Percentiles rank a stretch among this genome's conserved stretches.
These are phyloP conservation scores for Geum urbanum DNA, from an alignment of 306 rosid species.

Conservation along the genomic window DNA sequence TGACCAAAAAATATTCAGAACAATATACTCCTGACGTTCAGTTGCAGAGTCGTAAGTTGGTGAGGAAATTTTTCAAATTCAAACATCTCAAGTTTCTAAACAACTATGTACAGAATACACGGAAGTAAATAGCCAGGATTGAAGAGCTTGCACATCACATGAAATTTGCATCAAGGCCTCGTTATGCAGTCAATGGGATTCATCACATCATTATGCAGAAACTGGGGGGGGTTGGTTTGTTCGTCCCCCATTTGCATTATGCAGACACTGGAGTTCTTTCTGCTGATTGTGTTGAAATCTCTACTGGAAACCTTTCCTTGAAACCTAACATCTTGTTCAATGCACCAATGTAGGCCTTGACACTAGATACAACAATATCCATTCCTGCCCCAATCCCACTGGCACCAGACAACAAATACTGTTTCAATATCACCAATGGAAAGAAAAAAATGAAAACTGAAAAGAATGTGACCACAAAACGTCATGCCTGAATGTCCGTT, in stretches of 20 bases:
- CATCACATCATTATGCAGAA: constrained; percentile 22
- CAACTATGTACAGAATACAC: constrained; percentile 3
- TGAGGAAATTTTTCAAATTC: neutral
- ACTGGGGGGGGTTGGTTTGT: too few relatives aligned
- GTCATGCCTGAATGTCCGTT: constrained; percentile 70
- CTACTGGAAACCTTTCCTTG: constrained; percentile 26
- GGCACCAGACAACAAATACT: constrained; percentile 8
- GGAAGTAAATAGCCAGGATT: neutral
- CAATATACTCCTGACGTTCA: neutral
- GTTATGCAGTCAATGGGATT: constrained; percentile 31
- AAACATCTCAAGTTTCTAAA: neutral
- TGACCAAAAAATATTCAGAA: neutral
- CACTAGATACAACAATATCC: constrained; percentile 96
- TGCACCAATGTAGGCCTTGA: constrained; percentile 84
- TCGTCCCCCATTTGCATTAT: neutral
- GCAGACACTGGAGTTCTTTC: constrained; percentile 35
- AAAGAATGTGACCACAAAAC: constrained; percentile 1
- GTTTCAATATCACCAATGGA: neutral
- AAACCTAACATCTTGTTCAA: constrained; percentile 86
- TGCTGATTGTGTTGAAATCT: constrained; percentile 29
- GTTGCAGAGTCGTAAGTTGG: neutral
- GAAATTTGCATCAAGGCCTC: neutral
- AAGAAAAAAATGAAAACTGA: constrained; percentile 2
- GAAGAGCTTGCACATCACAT: neutral
- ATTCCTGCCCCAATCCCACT: constrained; percentile 89